Evolutionary conservation across 2,329 filamentous ascomycete species (phyloP).

Genomic region (Fusarium begoniae): DNA sequence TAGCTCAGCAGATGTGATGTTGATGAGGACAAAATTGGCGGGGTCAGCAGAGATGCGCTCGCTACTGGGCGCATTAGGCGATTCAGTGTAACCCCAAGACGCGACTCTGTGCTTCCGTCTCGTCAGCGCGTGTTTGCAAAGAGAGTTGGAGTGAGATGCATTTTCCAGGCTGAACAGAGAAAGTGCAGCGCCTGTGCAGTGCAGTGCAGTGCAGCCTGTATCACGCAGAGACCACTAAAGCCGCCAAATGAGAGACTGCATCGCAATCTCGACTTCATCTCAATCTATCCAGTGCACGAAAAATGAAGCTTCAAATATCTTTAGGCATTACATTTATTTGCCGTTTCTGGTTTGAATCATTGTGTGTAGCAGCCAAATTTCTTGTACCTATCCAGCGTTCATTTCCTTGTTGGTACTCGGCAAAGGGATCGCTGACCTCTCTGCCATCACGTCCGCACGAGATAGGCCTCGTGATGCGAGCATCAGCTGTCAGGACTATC

Average conservation of each 20-base stretch:
- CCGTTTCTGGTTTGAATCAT: not conserved
- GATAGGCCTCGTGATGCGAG: not conserved
- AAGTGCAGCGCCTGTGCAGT: not conserved
- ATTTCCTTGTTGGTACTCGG: not conserved
- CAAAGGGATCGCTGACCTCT: not conserved
- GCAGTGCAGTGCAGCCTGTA: not conserved
- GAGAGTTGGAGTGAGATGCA: not conserved
- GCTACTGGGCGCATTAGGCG: not conserved
- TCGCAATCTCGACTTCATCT: not conserved
- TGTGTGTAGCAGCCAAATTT: not conserved
- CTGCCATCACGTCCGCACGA: not conserved
- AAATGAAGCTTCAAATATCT: not conserved
- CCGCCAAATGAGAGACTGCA: not conserved
- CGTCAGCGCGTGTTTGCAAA: not conserved
- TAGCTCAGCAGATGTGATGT: not conserved
- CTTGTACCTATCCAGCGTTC: not conserved
- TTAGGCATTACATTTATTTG: accelerated
- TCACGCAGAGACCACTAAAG: not conserved
- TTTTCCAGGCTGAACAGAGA: not conserved
- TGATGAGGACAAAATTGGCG: not conserved
- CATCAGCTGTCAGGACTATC: not conserved
- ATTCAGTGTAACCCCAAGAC: not conserved
- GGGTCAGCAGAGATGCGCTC: not conserved
- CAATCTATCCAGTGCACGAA: not conserved
- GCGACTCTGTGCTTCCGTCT: not conserved